Evolutionary conservation across 2,329 filamentous ascomycete genomes (phyloP), one percentile per base, ranked within the genome.

Genomic region (Neofusicoccum cordaticola): DNA sequence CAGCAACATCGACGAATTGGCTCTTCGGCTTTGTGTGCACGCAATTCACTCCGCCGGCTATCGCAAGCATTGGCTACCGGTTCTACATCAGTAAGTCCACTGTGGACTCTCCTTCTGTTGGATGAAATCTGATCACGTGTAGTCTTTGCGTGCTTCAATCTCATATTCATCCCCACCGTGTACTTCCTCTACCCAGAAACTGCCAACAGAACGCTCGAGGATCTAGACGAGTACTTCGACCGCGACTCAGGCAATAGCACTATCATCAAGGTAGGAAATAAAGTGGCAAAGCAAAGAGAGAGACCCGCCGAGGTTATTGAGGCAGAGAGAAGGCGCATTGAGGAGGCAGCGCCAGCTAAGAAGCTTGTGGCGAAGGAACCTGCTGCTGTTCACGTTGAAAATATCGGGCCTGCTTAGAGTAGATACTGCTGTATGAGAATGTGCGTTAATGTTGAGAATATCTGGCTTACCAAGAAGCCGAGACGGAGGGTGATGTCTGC

Each of bases 1-100:
- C 79, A 0, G 79, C 79, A 0, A 81, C 80, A 1, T 78, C 79
- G 0, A 80, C 79, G 1, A 81, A 82, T 66, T 82, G 79, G 80
- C 69, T 81, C 8, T 72, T 73, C 41, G 77, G 77, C 7, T 82
- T 81, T 61, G 75, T 78, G 6, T 78, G 80, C 7, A 77, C 76
- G 0, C 79, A 82, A 67, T 79, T 80, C 67, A 82, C 80, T n/a
- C 80, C 80, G 62, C 71, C 75, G 2, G 79, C 78, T 0, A 73
- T 80, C 19, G 72, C 79, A 37, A 76, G 77, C 64, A 69, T 82
- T 1, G 68, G 70, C 4, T 82, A 79, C 79, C 72, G 71, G 0
- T 81, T 82, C 65, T 82, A 79, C 62, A 66, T 68, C 56, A 62
- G 67, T 31, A 66, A 62, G 22, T 22, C 3, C 22, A 22, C 3